Base-by-base conservation (phyloP, 2,329 filamentous ascomycete genomes). In the Colletotrichum sp. region DNA sequence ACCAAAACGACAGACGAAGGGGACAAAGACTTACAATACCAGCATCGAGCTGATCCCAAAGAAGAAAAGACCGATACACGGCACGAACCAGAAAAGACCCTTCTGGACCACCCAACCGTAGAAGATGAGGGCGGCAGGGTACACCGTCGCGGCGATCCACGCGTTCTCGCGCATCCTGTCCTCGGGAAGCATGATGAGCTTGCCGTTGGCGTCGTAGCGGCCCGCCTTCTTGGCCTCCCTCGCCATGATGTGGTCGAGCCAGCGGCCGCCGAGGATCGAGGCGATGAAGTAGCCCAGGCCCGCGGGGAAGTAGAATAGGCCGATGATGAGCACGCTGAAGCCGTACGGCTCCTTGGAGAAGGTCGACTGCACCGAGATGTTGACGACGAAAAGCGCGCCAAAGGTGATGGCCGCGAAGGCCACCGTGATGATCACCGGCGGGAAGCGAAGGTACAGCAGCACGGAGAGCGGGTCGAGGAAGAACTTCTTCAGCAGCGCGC, bases 121-220 rank as follows among this genome's bases (percentile, higher is more conserved):
- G 87, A 93, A 92, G 32, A 97, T 86, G 75, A 97, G 83, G 0
- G 92, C 93, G 0, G 88, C 87, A 0, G 95, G 95, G 79, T 94
- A 96, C 61, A 96, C 79, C 5, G 92, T 86, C 1, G 93, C 93
- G 5, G 93, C 93, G 1, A 96, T 83, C 93, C 93, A 96, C 4
- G 94, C 93, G 81, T 98, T 97, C 81, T 96, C 94, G 59, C 93
- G 89, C 91, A 97, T 94, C 15, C 95, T 90, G 82, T 98, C 95
- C 84, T 97, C 95, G 0, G 95, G 95, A 3, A 91, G 87, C 80
- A 92, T 94, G 12, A 95, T 85, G 25, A 95, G 86, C 74, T 89
- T 90, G 16, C 94, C 94, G 48, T 90, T 84, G 44, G 89, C 89
- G 78, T 95, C 94, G 79, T 93, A 94, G 28, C 94, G 88, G 15